Conservation (phyloP, 345 rosid genomes). For the Camelina hispida region DNA sequence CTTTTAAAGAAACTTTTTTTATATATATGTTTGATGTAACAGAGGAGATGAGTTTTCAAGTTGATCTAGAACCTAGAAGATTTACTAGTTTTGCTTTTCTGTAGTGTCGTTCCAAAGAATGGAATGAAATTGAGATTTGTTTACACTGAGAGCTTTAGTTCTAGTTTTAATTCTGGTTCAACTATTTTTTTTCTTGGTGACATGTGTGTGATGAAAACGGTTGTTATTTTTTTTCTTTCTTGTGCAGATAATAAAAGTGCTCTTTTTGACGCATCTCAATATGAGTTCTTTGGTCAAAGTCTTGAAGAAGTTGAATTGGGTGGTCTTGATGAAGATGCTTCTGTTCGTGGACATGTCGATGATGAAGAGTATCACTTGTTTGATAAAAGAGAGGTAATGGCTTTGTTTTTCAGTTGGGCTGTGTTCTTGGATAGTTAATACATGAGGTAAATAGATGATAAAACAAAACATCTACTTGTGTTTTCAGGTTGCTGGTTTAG, state of each 20-base stretch:
- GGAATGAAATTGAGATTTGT: background rate
- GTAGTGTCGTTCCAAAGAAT: background rate
- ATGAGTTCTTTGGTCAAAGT: conserved; percentile 78
- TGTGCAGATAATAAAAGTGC: conserved; percentile 38
- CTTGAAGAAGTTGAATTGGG: conserved; percentile 71
- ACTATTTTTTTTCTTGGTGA: background rate
- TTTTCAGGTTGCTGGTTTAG: conserved; percentile 66
- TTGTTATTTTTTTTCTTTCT: background rate
- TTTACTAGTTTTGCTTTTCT: background rate
- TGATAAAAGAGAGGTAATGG: conserved; percentile 69
- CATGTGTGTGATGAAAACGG: background rate
- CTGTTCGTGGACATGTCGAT: conserved; percentile 60
- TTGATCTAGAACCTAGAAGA: background rate
- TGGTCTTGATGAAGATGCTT: conserved; percentile 61
- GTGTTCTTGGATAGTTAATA: background rate
- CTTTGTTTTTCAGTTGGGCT: background rate
- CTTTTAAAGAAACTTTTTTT: background rate
- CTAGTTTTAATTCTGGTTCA: background rate
- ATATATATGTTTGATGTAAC: too few species aligned
- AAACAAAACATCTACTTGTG: background rate
- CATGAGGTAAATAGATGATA: background rate
- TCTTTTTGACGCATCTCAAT: conserved; percentile 74
- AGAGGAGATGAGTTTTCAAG: background rate
- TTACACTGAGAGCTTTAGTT: background rate
- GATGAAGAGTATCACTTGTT: conserved; percentile 91